Base-by-base conservation (phyloP, 495 filamentous ascomycete species). In the Collariella sp. region DNA sequence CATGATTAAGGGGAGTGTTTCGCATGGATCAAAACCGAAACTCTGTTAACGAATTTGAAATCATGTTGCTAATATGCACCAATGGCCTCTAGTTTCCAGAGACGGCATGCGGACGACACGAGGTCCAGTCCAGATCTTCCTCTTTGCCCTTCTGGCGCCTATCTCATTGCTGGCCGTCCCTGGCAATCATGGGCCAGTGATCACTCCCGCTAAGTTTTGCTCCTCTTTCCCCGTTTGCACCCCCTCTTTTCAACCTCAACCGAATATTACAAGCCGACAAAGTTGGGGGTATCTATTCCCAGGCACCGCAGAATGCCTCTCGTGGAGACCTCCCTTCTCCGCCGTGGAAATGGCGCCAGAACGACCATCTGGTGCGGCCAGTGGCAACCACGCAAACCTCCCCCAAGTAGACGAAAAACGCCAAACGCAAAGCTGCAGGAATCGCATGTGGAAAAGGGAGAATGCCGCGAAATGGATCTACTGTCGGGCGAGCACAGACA, bases 21-120 rank as follows among this genome's bases (percentile, higher is more conserved):
- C n/a, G n/a, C 64, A 62, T 51, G 61, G 60, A 43, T 58, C 59
- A 0, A 66, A 66, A 48, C 42, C 64, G 7, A 62, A 57, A 33
- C 10, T 20, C 9, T 5, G n/a, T 16, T 31, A 4, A 40, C 19
- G 20, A 11, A 1, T 3, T 42, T 22, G n/a, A 42, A 23, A 4
- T 16, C 15, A 41, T 42, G 40, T 42, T 5, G 44, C 0, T 35
- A 26, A 44, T 52, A 26, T 43, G 38, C 16, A 22, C 40, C 16
- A 15, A 7, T n/a, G 38, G 15, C 29, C 18, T 38, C 46, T 2
- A 26, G 24, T 12, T 3, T 36, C 33, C 19, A 0, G 16, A 15
- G 19, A 11, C 35, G 26, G 26, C 29, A 31, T 16, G 41, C 9
- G 49, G 47, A 31, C 39, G 13, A 33, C 39, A 20, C 38, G 39